Percentiles rank a stretch among this genome's conserved stretches.
These are phyloP conservation scores for Emergomyces africanus DNA, from an alignment of 2,329 filamentous ascomycete species.

Conservation along the genomic window DNA sequence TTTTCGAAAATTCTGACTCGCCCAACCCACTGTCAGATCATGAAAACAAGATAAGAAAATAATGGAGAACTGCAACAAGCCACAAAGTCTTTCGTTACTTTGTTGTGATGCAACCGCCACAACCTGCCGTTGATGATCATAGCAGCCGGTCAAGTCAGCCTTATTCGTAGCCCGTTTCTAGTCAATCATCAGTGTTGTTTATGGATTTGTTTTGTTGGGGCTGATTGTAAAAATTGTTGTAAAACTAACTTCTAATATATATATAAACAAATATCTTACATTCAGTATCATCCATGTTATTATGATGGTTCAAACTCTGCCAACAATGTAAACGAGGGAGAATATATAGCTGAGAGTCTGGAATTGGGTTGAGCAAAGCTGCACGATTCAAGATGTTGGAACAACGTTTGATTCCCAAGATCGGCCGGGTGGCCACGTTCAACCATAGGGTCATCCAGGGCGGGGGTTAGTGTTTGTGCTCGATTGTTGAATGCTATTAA, in stretches of 20 bases:
- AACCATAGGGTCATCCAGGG: too few relatives aligned
- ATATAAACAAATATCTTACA: background rate
- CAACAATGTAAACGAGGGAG: background rate
- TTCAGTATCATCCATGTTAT: background rate
- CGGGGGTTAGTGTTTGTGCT: too few relatives aligned
- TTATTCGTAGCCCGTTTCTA: background rate
- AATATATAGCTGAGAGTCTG: too few relatives aligned
- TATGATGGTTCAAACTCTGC: background rate
- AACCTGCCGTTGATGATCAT: background rate
- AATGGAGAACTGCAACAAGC: background rate
- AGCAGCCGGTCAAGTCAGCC: background rate
- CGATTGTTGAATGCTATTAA: background rate
- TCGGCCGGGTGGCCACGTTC: background rate
- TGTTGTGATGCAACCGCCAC: background rate
- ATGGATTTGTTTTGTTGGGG: too few relatives aligned
- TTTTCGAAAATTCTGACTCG: background rate
- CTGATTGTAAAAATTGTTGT: background rate
- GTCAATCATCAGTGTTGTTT: background rate
- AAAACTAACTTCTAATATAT: background rate
- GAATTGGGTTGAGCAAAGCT: background rate
- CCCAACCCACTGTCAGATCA: background rate
- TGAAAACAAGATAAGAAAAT: background rate
- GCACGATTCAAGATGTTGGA: background rate
- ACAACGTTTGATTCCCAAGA: background rate
- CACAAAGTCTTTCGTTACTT: background rate